These are phyloP conservation scores for Neocucurbitaria cava DNA, from an alignment of 2,329 filamentous ascomycete species.

Conservation along the genomic window DNA sequence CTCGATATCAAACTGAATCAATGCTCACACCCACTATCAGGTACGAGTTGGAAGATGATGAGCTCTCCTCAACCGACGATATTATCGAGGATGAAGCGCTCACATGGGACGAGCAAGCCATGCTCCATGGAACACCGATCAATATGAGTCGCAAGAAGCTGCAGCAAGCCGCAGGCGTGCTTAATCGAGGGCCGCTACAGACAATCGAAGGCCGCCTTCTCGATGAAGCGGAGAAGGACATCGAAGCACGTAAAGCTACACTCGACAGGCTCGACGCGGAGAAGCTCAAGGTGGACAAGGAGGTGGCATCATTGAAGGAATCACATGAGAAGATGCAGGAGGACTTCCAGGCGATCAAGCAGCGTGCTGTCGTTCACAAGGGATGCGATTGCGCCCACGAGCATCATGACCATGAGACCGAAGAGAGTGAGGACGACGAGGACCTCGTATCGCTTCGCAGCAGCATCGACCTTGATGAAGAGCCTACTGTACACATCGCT, in stretches of 20 bases:
- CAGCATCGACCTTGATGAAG: conserved; percentile 28
- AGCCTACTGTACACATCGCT: conserved; percentile 24
- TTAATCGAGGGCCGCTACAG: conserved; percentile 29
- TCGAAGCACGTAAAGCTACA: conserved; percentile 4
- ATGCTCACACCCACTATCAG: neutral
- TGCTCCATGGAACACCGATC: conserved; percentile 10
- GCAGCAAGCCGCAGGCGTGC: conserved; percentile 3
- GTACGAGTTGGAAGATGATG: conserved; percentile 16
- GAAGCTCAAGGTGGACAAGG: conserved; percentile 14
- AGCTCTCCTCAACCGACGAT: conserved; percentile 18
- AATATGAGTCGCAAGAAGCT: neutral
- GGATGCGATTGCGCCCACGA: neutral
- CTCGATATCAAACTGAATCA: conserved; percentile 6
- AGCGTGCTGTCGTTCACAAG: neutral
- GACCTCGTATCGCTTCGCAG: conserved; percentile 18
- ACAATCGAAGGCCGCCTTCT: conserved; percentile 29
- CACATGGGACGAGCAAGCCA: neutral
- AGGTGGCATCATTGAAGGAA: conserved; percentile 4
- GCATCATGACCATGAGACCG: neutral
- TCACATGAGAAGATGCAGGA: conserved; percentile 21
- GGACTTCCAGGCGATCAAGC: conserved; percentile 2
- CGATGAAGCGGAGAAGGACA: conserved; percentile 18
- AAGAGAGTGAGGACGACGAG: conserved; percentile 13
- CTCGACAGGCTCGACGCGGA: conserved; percentile 8
- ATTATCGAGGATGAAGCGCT: neutral